Evolutionary conservation across 1,139 yeast species (phyloP), one percentile per base, ranked within the genome.

Genomic region (Eremothecium sinecaudum): DNA sequence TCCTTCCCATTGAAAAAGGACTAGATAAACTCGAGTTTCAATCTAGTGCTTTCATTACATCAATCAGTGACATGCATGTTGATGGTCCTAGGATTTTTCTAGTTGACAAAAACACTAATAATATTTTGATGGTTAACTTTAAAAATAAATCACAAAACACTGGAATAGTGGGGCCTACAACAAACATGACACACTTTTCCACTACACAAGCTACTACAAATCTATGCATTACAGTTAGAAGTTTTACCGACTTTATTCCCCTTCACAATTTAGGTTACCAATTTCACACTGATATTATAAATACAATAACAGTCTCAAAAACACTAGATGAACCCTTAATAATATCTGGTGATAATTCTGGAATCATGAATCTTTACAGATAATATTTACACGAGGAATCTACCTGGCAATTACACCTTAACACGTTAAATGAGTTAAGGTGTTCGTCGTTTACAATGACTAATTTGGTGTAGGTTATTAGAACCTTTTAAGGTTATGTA

Each of bases 291-390:
- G 51, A 49, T 25, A 39, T 35, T n/a, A 42, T 50, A n/a, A 51
- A 41, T 19, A 28, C 39, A 2, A 39, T 48, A 3, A 33, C 37
- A 3, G 18, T 44, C 0, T 34, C 38, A 2, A 31, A 31, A 14
- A 18, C 34, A 3, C 31, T 32, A 4, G 33, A 37, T 10, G 31
- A 33, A n/a, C 34, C 37, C 11, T 24, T 44, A 4, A 27, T 51
- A 4, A 26, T 51, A 5, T 37, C 49, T 7, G 43, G 46, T 5
- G 53, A 51, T 29, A 46, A 45, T 29, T 43, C 51, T 9, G 53
- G 53, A 4, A 26, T 44, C 2, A 42, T 50, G 5, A 46, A 38
- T 32, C 24, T 42, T 23, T 35, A 33, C 15, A 10, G 28, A 37
- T 39, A 16, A 34, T 15, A 11, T 28, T 18, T 35, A 20, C 24